Evolutionary conservation across 495 filamentous ascomycete species (phyloP).

Genomic region (Thermochaetoides thermophila): DNA sequence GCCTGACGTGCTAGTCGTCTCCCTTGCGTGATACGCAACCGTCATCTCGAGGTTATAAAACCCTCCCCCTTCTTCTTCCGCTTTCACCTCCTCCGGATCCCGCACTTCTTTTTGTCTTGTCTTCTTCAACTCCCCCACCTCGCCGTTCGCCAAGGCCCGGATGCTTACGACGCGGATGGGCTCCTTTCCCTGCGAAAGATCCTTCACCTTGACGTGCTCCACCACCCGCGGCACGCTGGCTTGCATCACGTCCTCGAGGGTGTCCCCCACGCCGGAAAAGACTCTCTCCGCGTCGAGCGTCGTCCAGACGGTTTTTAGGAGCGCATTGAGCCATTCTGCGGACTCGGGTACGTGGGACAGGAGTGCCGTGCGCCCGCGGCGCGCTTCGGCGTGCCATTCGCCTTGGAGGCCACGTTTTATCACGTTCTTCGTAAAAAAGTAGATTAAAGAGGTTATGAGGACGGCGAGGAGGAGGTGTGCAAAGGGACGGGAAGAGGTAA

Average conservation of each 20-base stretch:
- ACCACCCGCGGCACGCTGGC: constrained; percentile 78
- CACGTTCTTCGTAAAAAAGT: no score
- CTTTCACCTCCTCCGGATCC: constrained; percentile 76
- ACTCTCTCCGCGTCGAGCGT: constrained; percentile 89
- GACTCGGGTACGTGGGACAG: constrained; percentile 92
- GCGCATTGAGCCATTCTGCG: constrained; percentile 83
- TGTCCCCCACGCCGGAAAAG: constrained; percentile 50
- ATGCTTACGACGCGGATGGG: constrained; percentile 81
- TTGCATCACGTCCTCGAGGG: constrained; percentile 76
- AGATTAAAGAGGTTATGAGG: no score
- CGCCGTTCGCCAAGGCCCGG: constrained; percentile 67
- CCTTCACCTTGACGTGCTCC: constrained; percentile 89
- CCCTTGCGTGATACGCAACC: constrained; percentile 82
- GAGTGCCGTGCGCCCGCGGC: no score
- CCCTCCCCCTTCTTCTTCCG: constrained; percentile 80
- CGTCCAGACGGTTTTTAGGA: constrained; percentile 71
- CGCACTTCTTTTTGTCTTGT: constrained; percentile 64
- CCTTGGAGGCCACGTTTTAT: no score
- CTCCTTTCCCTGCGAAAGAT: constrained; percentile 87
- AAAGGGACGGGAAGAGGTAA: no score
- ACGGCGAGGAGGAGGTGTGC: no score
- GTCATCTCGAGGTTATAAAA: constrained; percentile 92
- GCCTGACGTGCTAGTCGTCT: no score
- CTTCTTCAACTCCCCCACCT: constrained; percentile 64
- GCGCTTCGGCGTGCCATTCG: no score